Evolutionary conservation across 352 stramenopile genomes (phyloP).

Genomic region (Globisporangium solare): DNA sequence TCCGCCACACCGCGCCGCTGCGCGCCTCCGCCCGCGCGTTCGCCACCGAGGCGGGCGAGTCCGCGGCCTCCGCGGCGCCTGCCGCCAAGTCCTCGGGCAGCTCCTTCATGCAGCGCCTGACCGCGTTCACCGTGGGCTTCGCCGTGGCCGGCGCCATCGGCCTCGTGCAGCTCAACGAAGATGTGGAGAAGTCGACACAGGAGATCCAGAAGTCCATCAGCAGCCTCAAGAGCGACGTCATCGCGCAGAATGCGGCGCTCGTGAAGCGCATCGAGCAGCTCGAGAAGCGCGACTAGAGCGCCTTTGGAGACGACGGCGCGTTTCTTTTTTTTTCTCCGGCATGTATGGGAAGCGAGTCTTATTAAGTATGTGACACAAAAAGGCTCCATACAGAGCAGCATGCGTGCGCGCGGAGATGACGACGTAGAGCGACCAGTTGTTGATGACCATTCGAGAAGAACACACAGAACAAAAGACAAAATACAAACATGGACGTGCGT

Average conservation of each 20-base stretch:
- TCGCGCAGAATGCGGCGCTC: slow-evolving; percentile 66
- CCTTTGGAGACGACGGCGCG: too few species aligned
- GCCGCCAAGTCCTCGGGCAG: slow-evolving; percentile 34
- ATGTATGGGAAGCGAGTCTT: too few species aligned
- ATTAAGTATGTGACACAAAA: too few species aligned
- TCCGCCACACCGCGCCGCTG: slow-evolving; percentile 13
- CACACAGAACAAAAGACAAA: too few species aligned
- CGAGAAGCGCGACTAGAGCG: slow-evolving; percentile 63
- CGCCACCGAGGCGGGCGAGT: slow-evolving; percentile 33
- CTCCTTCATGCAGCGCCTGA: slow-evolving; percentile 66
- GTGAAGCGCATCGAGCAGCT: slow-evolving; percentile 69
- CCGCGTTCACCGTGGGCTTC: slow-evolving; percentile 69
- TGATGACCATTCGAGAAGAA: too few species aligned
- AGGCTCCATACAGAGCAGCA: too few species aligned
- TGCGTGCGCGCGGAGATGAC: too few species aligned
- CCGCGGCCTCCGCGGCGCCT: slow-evolving; percentile 9
- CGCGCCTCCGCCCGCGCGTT: slow-evolving; percentile 30
- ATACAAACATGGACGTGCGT: too few species aligned
- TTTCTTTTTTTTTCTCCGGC: too few species aligned
- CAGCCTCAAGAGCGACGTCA: slow-evolving; percentile 61
- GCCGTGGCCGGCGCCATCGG: slow-evolving; percentile 53
- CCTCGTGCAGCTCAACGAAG: slow-evolving; percentile 67
- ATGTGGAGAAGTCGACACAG: slow-evolving; percentile 65
- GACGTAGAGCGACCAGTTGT: too few species aligned
- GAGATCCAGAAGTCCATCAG: slow-evolving; percentile 64